These are phyloP conservation scores for Catunica adiposa DNA, from an alignment of 2,329 filamentous ascomycete species.

Conservation along the genomic window DNA sequence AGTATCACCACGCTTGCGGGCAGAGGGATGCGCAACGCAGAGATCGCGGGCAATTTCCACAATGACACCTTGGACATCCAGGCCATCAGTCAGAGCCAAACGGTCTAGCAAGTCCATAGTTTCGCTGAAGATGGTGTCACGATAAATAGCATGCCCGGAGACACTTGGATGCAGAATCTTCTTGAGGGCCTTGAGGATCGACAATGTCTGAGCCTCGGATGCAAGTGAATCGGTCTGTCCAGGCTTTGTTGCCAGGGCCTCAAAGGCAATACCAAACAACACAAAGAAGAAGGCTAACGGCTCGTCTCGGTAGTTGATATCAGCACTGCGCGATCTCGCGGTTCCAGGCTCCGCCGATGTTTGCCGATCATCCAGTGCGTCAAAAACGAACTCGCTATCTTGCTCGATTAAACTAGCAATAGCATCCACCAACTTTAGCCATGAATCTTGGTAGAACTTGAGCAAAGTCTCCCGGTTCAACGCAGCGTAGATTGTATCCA, in stretches of 20 bases:
- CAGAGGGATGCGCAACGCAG: conserved; percentile 81
- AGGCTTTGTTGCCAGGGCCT: conserved; percentile 61
- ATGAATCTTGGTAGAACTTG: conserved; percentile 91
- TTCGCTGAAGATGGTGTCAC: conserved; percentile 88
- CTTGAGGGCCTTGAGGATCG: conserved; percentile 79
- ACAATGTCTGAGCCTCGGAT: conserved; percentile 62
- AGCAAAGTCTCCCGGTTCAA: conserved; percentile 86
- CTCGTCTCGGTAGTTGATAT: conserved; percentile 96
- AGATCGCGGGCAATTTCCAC: conserved; percentile 85
- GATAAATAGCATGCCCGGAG: conserved; percentile 89
- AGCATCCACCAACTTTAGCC: conserved; percentile 91
- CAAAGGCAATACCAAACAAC: conserved; percentile 88
- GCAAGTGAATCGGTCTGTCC: conserved; percentile 38
- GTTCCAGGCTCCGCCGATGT: conserved; percentile 24
- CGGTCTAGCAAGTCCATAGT: conserved; percentile 92
- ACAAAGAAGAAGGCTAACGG: conserved; percentile 98
- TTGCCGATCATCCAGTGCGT: conserved; percentile 78
- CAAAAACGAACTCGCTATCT: conserved; percentile 94
- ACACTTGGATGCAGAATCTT: conserved; percentile 91
- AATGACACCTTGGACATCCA: conserved; percentile 79
- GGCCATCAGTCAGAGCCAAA: conserved; percentile 75
- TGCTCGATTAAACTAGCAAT: conserved; percentile 95
- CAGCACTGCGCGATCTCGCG: conserved; percentile 25
- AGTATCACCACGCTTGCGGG: conserved; percentile 32
- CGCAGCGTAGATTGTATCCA: conserved; percentile 89